These are phyloP conservation scores for Pseudozyma sp. DNA, from an alignment of 1,284 basidiomycete genomes.

Conservation along the genomic window DNA sequence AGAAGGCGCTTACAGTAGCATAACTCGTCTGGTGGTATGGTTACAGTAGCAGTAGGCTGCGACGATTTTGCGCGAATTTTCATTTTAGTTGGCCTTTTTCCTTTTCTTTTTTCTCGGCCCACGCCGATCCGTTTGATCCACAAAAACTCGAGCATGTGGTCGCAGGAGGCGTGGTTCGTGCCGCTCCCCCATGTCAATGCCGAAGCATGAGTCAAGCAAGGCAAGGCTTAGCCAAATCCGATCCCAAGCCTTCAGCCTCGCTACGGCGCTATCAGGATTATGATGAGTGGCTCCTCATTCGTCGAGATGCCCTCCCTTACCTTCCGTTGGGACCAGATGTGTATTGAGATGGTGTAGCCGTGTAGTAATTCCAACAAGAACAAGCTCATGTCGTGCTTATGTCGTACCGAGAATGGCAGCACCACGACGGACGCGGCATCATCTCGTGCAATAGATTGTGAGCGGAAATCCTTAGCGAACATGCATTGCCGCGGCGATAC, in stretches of 20 bases:
- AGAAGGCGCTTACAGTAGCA: too few relatives aligned
- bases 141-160: constrained; percentile 5
- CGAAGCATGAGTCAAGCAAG: constrained; percentile 8
- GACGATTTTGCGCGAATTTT: neutral
- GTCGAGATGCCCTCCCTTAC: too few relatives aligned
- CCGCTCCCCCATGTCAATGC: constrained; percentile 4
- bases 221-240: constrained; percentile 21
- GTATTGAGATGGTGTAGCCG: neutral
- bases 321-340: too few relatives aligned
- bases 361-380: neutral
- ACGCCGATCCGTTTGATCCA: constrained; percentile 23
- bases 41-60: too few relatives aligned
- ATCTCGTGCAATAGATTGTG: neutral
- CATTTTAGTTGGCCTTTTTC: neutral
- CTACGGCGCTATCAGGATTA: constrained; percentile 2
- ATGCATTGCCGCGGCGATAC: constrained; percentile 21
- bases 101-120: constrained; percentile 8
- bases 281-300: neutral
- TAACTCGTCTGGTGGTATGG: too few relatives aligned
- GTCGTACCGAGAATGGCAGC: too few relatives aligned
- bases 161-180: neutral
- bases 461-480: neutral
- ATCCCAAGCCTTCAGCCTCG: neutral
- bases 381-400: too few relatives aligned
- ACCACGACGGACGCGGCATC: too few relatives aligned